Conservation (phyloP, 192 early-diverging fungal species). For the Coemansia sp. region DNA sequence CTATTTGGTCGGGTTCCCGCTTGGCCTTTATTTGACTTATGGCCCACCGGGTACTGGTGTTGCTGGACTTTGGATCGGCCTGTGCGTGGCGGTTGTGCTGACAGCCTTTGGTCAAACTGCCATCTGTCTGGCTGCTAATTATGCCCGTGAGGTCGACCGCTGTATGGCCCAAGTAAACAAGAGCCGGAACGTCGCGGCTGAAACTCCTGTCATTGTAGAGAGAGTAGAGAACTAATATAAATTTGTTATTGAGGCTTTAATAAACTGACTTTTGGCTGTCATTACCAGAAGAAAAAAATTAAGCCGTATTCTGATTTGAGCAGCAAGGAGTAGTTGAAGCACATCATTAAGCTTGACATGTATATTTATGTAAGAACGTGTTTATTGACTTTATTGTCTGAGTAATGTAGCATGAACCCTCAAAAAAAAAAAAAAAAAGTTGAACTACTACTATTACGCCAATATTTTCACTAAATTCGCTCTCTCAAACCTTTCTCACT, state of each 20-base stretch:
- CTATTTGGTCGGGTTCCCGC: constrained; percentile 61
- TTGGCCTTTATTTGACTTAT: constrained; percentile 62
- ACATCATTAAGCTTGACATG: too few relatives aligned
- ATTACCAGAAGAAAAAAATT: too few relatives aligned
- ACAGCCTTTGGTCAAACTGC: constrained; percentile 38
- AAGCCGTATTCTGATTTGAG: too few relatives aligned
- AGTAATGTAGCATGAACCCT: too few relatives aligned
- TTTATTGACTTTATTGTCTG: too few relatives aligned
- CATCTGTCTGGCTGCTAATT: constrained; percentile 34
- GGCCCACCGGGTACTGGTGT: constrained; percentile 42
- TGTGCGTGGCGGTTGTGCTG: constrained; percentile 37
- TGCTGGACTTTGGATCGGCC: constrained; percentile 57
- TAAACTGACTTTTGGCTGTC: neutral
- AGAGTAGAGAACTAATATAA: neutral
- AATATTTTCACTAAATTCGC: neutral
- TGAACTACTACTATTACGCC: neutral
- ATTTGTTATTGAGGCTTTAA: neutral
- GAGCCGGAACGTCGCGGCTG: neutral
- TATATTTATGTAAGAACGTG: too few relatives aligned
- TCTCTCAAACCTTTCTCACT: neutral
- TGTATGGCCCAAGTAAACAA: constrained; percentile 39
- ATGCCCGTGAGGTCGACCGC: constrained; percentile 30
- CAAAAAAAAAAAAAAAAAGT: neutral
- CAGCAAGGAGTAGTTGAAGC: too few relatives aligned
- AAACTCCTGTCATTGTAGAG: neutral